Percentiles rank a stretch among this genome's conserved stretches.
phyloP scores from a whole-genome alignment of 2,329 filamentous ascomycete genomes.

The Mycogone perniciosa region DNA sequence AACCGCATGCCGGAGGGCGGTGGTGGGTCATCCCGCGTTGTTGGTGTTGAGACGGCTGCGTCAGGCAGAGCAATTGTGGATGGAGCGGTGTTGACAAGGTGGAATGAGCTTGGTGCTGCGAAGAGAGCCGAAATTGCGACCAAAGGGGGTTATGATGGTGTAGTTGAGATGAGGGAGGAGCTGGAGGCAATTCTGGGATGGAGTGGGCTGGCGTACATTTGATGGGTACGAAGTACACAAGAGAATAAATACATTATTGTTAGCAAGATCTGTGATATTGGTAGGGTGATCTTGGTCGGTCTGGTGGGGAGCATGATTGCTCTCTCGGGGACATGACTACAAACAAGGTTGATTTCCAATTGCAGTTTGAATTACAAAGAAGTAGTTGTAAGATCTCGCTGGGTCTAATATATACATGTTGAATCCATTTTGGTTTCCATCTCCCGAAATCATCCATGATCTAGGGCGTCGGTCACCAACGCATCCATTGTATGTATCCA shows the following conservation, averaged over 20 bases:
- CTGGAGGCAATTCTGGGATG: slow-evolving; percentile 58
- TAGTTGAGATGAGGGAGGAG: slow-evolving; percentile 64
- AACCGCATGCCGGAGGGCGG: slow-evolving; percentile 55
- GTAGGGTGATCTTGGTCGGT: no score
- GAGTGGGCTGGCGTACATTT: slow-evolving; percentile 55
- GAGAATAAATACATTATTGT: background rate
- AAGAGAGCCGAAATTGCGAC: slow-evolving; percentile 66
- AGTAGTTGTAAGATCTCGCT: no score
- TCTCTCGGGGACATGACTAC: no score
- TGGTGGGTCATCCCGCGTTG: slow-evolving; percentile 36
- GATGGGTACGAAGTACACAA: background rate
- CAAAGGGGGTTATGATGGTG: slow-evolving; percentile 60
- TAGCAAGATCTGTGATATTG: background rate
- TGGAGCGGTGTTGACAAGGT: slow-evolving; percentile 66
- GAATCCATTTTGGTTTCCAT: no score
- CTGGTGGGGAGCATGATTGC: no score
- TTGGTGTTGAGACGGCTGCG: slow-evolving; percentile 49
- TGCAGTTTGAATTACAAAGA: no score
- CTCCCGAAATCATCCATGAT: no score
- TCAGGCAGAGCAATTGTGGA: slow-evolving; percentile 67
- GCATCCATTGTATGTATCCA: background rate
- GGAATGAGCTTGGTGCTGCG: slow-evolving; percentile 68
- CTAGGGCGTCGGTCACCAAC: background rate
- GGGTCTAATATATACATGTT: no score
- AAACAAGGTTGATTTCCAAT: no score